phyloP scores from a whole-genome alignment of 129 eudicot species.

The Arctium lappa region DNA sequence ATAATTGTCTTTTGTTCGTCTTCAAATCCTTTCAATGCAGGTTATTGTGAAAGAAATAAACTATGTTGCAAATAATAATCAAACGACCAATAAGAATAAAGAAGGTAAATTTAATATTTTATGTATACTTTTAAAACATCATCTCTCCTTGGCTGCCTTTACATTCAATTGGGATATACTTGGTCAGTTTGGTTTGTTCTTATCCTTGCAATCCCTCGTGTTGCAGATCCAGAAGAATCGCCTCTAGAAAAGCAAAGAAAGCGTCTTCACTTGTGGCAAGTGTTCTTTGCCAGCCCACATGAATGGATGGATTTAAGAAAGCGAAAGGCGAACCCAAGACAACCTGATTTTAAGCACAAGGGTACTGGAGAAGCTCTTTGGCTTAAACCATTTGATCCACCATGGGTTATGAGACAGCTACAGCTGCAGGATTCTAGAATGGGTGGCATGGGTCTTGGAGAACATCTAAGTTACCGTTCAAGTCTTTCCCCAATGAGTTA shows the following conservation, averaged over 20 bases:
- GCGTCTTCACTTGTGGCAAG: conserved; percentile 72
- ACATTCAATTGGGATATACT: neutral
- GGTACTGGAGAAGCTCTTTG: conserved; percentile 70
- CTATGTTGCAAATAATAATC: conserved; percentile 31
- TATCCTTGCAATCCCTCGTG: neutral
- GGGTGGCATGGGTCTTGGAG: conserved; percentile 12
- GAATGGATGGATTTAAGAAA: conserved; percentile 75
- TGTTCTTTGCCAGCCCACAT: conserved; percentile 64
- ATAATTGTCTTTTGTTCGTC: neutral
- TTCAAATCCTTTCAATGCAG: conserved; percentile 30
- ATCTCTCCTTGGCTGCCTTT: too few relatives aligned
- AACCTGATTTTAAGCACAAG: conserved; percentile 71
- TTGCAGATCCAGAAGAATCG: conserved; percentile 39
- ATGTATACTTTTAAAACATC: neutral
- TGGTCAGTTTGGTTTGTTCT: neutral
- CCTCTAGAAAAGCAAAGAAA: conserved; percentile 32
- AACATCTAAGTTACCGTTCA: neutral
- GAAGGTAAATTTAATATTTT: conserved; percentile 36
- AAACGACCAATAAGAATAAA: conserved; percentile 3
- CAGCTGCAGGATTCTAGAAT: conserved; percentile 49
- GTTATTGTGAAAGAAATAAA: conserved; percentile 55
- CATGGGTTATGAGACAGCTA: conserved; percentile 75
- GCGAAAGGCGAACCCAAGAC: conserved; percentile 36
- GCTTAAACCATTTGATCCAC: conserved; percentile 55
- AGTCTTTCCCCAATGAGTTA: conserved; percentile 26